phyloP scores from a whole-genome alignment of 2,329 filamentous ascomycete genomes.

The Alternaria arborescens region DNA sequence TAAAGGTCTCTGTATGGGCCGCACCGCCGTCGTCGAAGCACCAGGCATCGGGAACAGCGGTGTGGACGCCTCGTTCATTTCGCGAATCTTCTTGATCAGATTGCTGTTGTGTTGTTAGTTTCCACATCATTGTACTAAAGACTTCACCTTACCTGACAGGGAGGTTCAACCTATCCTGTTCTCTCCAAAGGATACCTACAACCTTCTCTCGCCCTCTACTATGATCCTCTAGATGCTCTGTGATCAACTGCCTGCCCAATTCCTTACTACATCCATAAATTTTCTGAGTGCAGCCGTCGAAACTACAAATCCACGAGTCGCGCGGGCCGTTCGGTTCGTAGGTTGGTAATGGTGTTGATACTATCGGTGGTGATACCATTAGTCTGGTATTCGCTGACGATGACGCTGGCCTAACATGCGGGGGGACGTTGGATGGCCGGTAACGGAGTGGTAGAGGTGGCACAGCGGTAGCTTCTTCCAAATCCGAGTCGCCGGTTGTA shows the following conservation, averaged over 20 bases:
- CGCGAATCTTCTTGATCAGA: constrained; percentile 58
- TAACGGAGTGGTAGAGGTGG: constrained; percentile 40
- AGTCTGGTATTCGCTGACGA: constrained; percentile 19
- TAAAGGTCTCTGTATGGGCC: constrained; percentile 24
- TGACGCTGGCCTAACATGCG: neutral
- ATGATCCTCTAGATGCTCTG: constrained; percentile 69
- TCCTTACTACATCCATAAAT: constrained; percentile 69
- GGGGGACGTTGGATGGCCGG: constrained; percentile 18
- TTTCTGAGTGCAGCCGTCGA: constrained; percentile 70
- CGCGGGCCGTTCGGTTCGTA: constrained; percentile 61
- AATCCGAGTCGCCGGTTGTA: constrained; percentile 21
- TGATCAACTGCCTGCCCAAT: constrained; percentile 65
- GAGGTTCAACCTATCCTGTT: constrained; percentile 52
- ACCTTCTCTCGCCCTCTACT: constrained; percentile 63
- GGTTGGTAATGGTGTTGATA: constrained; percentile 46
- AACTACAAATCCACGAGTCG: constrained; percentile 72
- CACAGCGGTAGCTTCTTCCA: constrained; percentile 18
- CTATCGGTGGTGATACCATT: constrained; percentile 27
- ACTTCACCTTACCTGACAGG: constrained; percentile 49
- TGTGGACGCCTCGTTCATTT: constrained; percentile 48
- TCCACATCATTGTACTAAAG: neutral
- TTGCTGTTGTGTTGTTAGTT: constrained; percentile 37
- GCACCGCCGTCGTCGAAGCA: neutral
- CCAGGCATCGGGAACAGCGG: constrained; percentile 33
- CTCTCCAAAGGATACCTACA: constrained; percentile 63